Percentiles rank a stretch among this genome's conserved stretches.
Evolutionary conservation across 768 basidiomycete genomes (phyloP).

Genomic region (Suillus paluster): DNA sequence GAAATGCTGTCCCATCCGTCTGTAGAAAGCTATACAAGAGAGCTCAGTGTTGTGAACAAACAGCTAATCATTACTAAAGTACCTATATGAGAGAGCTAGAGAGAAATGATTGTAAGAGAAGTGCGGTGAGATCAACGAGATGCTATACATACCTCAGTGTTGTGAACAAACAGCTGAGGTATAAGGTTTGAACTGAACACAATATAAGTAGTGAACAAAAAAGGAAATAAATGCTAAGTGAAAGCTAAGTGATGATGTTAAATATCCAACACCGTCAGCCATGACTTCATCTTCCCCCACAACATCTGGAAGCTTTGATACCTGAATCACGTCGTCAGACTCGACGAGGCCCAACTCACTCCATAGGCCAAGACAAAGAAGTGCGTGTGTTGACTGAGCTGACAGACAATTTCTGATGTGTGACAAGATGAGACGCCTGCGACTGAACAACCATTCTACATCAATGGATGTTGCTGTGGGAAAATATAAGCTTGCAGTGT

Average conservation of each 20-base stretch:
- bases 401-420: conserved; percentile 18
- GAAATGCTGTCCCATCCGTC: neutral
- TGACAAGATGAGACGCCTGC: conserved; percentile 27
- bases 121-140: too few relatives aligned
- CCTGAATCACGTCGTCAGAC: conserved; percentile 25
- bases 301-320: conserved; percentile 9
- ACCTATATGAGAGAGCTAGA: too few relatives aligned
- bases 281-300: conserved; percentile 13
- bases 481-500: conserved; percentile 13
- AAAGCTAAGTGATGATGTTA: too few relatives aligned
- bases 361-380: conserved; percentile 39
- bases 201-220: too few relatives aligned
- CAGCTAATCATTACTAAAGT: too few relatives aligned
- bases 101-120: too few relatives aligned
- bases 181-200: too few relatives aligned
- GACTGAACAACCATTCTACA: conserved; percentile 33
- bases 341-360: conserved; percentile 26
- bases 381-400: conserved; percentile 29
- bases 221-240: too few relatives aligned
- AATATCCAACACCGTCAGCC: conserved; percentile 3
- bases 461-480: conserved; percentile 32
- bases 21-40: too few relatives aligned
- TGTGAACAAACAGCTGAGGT: too few relatives aligned
- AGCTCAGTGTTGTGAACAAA: too few relatives aligned
- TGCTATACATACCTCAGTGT: too few relatives aligned